Evolutionary conservation across 1,139 yeast species (phyloP).

Genomic region (Kurtzmaniella quercitrusa): DNA sequence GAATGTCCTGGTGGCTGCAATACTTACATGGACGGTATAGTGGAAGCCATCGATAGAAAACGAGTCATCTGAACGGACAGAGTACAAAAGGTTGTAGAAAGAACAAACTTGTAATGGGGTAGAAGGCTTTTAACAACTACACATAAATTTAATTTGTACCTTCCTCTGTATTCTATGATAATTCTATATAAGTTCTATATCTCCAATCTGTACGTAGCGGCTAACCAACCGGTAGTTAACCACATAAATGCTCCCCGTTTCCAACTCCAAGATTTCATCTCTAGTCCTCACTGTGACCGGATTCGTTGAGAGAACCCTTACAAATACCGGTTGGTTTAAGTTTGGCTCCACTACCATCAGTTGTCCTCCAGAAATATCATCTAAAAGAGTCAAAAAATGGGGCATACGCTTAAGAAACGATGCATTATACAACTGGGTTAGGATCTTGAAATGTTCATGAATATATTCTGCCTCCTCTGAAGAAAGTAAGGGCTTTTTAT

Average conservation of each 20-base stretch:
- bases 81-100: too few species aligned
- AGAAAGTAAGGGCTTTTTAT: slow-evolving; percentile 38
- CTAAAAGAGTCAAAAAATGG: slow-evolving; percentile 60
- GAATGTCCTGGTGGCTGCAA: slow-evolving; percentile 84
- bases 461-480: slow-evolving; percentile 61
- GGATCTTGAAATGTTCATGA: slow-evolving; percentile 56
- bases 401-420: slow-evolving; percentile 72
- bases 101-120: too few species aligned
- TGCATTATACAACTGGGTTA: slow-evolving; percentile 62
- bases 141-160: neutral
- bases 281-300: slow-evolving; percentile 27
- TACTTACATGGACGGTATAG: neutral
- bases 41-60: neutral
- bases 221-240: slow-evolving; percentile 60
- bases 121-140: too few species aligned
- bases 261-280: slow-evolving; percentile 62
- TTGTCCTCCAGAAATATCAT: slow-evolving; percentile 72
- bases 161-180: too few species aligned
- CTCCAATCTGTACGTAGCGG: slow-evolving; percentile 36
- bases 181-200: slow-evolving; percentile 36
- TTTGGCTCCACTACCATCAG: slow-evolving; percentile 82
- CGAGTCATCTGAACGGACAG: neutral
- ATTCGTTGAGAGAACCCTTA: slow-evolving; percentile 43
- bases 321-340: slow-evolving; percentile 68
- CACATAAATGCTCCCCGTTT: slow-evolving; percentile 68